Evolutionary conservation across 805 yeast genomes (phyloP), one percentile per base, ranked within the genome.

Genomic region (Dipodascus geniculatus): DNA sequence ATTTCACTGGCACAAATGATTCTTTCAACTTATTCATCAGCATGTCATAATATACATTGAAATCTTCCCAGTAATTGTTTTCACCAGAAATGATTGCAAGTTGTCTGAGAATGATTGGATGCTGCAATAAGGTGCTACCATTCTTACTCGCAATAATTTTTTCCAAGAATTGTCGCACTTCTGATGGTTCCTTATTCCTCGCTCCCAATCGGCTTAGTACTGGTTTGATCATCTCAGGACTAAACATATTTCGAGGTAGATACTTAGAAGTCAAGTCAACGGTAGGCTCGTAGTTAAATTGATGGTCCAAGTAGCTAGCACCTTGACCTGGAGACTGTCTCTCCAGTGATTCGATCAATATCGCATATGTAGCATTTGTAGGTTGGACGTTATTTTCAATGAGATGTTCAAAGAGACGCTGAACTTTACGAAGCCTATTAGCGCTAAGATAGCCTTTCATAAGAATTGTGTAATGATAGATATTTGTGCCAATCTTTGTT

Each of bases 211-310:
- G 17, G 6, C 14, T 48, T 23, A 59, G 56, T 6, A 65, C 60
- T 6, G 59, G 60, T 48, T 60, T 57, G 16, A 65, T 48, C 49
- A 61, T 58, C 3, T 53, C 51, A 3, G 60, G 57, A 1, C 69
- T 66, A 1, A 63, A 51, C 23, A 42, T 53, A n/a, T 60, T 58
- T 6, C 69, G 59, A 1, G 69, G 68, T 1, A 65, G 56, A 9
- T 53, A 42, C 0, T 55, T 31, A 0, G 67, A 56, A 3, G 53
- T 50, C 16, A 62, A 54, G 53, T 67, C 70, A 19, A 65, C 55
- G 16, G 57, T 44, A 33, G 58, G 55, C 2, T 51, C 55, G 31
- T 52, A 42, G n/a, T 63, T 48, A 11, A 62, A 42, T n/a, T n/a
- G 22, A 6, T 42, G 22, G 4, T 22, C 9, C 4, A 22, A 9